phyloP scores from a whole-genome alignment of 2,329 filamentous ascomycete genomes.

The Bipolaris gigantea region DNA sequence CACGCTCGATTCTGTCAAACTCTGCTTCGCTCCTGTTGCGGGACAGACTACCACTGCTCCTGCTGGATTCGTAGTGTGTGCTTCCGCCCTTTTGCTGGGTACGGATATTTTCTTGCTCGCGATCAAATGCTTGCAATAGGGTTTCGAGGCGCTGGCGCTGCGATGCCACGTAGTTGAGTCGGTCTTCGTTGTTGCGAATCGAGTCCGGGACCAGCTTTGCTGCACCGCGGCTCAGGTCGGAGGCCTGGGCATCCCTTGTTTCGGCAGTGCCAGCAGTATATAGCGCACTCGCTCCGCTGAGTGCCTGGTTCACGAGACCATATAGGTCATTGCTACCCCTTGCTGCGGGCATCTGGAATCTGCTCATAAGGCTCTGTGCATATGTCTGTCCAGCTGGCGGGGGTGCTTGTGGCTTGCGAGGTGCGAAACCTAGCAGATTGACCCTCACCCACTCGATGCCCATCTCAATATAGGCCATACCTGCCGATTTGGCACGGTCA shows the following conservation, averaged over 20 bases:
- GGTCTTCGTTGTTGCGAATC: slow-evolving; percentile 66
- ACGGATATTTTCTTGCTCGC: slow-evolving; percentile 68
- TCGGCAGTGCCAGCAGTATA: slow-evolving; percentile 33
- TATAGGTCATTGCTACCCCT: slow-evolving; percentile 72
- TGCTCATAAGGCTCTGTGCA: slow-evolving; percentile 77
- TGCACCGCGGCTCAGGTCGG: slow-evolving; percentile 60
- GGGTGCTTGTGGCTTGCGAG: slow-evolving; percentile 48
- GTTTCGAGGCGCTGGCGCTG: slow-evolving; percentile 78
- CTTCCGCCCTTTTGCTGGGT: slow-evolving; percentile 47
- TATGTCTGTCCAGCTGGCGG: slow-evolving; percentile 60
- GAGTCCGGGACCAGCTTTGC: slow-evolving; percentile 68
- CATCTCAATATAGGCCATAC: slow-evolving; percentile 60
- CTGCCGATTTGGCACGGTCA: slow-evolving; percentile 74
- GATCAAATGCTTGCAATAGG: slow-evolving; percentile 76
- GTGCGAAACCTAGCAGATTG: slow-evolving; percentile 76
- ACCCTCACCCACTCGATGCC: slow-evolving; percentile 64
- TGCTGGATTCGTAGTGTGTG: slow-evolving; percentile 47
- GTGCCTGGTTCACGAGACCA: slow-evolving; percentile 72
- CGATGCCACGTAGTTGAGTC: slow-evolving; percentile 72
- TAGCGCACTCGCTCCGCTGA: slow-evolving; percentile 63
- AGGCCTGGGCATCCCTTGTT: slow-evolving; percentile 47
- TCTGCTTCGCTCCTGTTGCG: slow-evolving; percentile 86
- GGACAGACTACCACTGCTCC: slow-evolving; percentile 56
- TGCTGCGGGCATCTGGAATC: slow-evolving; percentile 80
- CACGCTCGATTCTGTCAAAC: slow-evolving; percentile 80